A percentile compares a stretch with the other conserved stretches of the same genome.
These are phyloP conservation scores for Hylodesmum podocarpum DNA, from an alignment of 306 rosid genomes.

Conservation along the genomic window DNA sequence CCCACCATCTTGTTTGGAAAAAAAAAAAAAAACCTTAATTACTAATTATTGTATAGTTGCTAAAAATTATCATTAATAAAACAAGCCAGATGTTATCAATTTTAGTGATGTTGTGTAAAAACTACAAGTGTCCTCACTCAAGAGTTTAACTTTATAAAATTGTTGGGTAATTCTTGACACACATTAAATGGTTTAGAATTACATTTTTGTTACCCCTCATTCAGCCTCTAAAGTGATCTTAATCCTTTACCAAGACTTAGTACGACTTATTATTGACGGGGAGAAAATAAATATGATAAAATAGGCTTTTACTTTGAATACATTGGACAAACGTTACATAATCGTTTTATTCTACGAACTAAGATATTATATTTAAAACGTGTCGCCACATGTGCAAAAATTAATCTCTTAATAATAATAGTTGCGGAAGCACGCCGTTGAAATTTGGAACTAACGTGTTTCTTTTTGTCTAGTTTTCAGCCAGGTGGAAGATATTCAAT, in stretches of 20 bases:
- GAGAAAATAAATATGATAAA: background rate
- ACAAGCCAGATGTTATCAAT: background rate
- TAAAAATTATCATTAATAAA: too few species aligned
- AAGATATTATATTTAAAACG: background rate
- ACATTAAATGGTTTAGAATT: background rate
- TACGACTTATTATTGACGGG: background rate
- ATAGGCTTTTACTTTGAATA: background rate
- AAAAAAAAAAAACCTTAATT: too few species aligned
- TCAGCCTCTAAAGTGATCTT: background rate
- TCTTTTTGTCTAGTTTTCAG: background rate
- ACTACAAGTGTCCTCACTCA: too few species aligned
- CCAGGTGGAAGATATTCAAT: background rate
- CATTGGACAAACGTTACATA: background rate
- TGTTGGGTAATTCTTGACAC: background rate
- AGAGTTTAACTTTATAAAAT: too few species aligned
- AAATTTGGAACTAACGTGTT: background rate
- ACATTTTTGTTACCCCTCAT: background rate
- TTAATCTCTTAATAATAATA: background rate
- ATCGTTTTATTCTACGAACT: background rate
- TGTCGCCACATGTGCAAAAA: background rate
- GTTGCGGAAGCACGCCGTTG: slow-evolving; percentile 23
- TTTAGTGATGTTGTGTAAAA: too few species aligned
- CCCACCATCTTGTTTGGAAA: background rate
- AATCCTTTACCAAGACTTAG: background rate
- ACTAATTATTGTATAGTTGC: background rate